Conservation (phyloP, 768 basidiomycete genomes). For the Lepiota venenata region DNA sequence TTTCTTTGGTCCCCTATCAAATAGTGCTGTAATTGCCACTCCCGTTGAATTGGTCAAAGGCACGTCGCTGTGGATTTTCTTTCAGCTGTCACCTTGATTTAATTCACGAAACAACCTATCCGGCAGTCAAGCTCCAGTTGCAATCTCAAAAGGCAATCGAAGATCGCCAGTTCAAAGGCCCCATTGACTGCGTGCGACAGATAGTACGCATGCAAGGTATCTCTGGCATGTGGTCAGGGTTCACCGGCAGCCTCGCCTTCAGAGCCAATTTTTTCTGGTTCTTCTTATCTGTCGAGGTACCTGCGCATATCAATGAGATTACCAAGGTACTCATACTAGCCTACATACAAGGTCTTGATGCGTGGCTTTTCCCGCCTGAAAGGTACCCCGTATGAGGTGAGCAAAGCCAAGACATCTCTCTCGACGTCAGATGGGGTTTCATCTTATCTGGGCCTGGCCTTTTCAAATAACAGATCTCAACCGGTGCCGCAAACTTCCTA, state of each 20-base stretch:
- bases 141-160: slow-evolving; percentile 49
- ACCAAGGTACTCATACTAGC: slow-evolving; percentile 14
- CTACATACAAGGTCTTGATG: slow-evolving; percentile 48
- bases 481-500: slow-evolving; percentile 58
- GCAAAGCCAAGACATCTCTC: slow-evolving; percentile 8
- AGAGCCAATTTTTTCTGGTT: slow-evolving; percentile 77
- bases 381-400: slow-evolving; percentile 61
- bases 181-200: slow-evolving; percentile 63
- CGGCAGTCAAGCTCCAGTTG: slow-evolving; percentile 62
- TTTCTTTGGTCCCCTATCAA: slow-evolving; percentile 11
- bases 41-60: slow-evolving; percentile 81
- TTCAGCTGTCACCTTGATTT: slow-evolving; percentile 37
- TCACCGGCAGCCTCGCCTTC: slow-evolving; percentile 70
- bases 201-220: slow-evolving; percentile 60
- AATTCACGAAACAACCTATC: slow-evolving; percentile 30
- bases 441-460: neutral
- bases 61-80: slow-evolving; percentile 16
- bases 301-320: slow-evolving; percentile 8
- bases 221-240: slow-evolving; percentile 70
- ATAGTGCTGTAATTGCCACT: slow-evolving; percentile 66
- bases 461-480: slow-evolving; percentile 44
- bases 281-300: slow-evolving; percentile 69
- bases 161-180: slow-evolving; percentile 60
- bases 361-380: slow-evolving; percentile 50
- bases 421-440: neutral